These are phyloP conservation scores for Sporisorium graminicola DNA, from an alignment of 1,284 basidiomycete genomes.

Conservation along the genomic window DNA sequence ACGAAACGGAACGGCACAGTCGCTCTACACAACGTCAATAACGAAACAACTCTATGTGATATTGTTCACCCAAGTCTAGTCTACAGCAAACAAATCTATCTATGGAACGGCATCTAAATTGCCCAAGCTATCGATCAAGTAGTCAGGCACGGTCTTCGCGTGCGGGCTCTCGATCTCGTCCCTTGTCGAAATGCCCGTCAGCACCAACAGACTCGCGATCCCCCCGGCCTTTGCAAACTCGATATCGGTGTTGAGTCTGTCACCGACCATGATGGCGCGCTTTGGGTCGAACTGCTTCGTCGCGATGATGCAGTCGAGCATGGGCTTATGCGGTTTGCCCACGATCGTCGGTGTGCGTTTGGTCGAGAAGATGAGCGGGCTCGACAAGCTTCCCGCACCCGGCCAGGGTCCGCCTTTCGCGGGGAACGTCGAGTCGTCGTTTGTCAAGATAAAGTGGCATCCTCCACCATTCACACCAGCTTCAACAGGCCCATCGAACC, in stretches of 20 bases:
- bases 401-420: constrained; percentile 82
- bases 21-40: background rate
- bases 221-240: constrained; percentile 88
- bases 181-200: constrained; percentile 78
- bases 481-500: constrained; percentile 49
- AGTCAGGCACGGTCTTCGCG: constrained; percentile 64
- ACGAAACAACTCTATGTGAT: background rate
- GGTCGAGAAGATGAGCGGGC: constrained; percentile 82
- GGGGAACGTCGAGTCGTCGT: constrained; percentile 91
- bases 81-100: background rate
- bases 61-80: background rate
- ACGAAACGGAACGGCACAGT: background rate
- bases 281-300: constrained; percentile 78
- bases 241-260: constrained; percentile 94
- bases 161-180: constrained; percentile 74
- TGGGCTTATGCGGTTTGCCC: constrained; percentile 90
- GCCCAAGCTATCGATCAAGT: constrained; percentile 61
- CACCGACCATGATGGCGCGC: constrained; percentile 93
- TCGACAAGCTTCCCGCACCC: constrained; percentile 83
- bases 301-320: constrained; percentile 95
- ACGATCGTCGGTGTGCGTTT: constrained; percentile 79
- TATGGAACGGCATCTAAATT: constrained; percentile 56
- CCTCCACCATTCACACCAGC: constrained; percentile 76
- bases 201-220: constrained; percentile 86
- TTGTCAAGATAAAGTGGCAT: constrained; percentile 90